A percentile compares a stretch with the other conserved stretches of the same genome.
These are phyloP conservation scores for Colletotrichum paranaense DNA, from an alignment of 2,329 filamentous ascomycete species.

Conservation along the genomic window DNA sequence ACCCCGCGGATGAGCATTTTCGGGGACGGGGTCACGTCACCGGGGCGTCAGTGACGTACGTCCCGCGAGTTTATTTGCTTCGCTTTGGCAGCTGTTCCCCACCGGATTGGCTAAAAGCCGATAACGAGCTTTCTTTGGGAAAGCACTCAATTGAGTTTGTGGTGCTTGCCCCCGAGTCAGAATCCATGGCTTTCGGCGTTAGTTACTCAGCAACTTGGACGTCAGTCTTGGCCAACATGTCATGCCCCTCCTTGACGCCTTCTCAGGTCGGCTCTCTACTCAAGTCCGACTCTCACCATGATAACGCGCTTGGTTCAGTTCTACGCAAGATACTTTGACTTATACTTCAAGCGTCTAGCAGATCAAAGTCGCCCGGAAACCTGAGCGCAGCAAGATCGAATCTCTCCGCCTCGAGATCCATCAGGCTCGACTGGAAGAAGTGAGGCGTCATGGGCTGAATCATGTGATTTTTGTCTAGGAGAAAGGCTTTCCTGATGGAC, in stretches of 20 bases:
- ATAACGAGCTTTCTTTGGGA: background rate
- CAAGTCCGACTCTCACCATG: too few species aligned
- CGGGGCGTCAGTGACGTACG: conserved; percentile 27
- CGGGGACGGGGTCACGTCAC: conserved; percentile 28
- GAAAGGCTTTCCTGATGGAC: background rate
- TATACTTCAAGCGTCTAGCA: background rate
- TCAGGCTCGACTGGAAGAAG: background rate
- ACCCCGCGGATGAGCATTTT: background rate
- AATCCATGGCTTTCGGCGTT: background rate
- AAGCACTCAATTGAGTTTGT: background rate
- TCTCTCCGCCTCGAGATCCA: background rate
- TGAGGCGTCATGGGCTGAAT: background rate
- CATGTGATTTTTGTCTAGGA: background rate
- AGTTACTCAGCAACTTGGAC: background rate
- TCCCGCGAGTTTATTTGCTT: conserved; percentile 9
- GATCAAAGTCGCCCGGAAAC: background rate
- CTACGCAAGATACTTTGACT: too few species aligned
- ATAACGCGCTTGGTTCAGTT: background rate
- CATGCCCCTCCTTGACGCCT: background rate
- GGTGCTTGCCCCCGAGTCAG: background rate
- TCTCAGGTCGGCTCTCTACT: too few species aligned
- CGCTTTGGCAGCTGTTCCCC: background rate
- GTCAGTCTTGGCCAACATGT: background rate
- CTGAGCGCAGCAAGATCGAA: background rate
- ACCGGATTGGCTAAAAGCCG: conserved; percentile 1